Percentiles rank a stretch among this genome's conserved stretches.
These are phyloP conservation scores for Verruconis gallopava DNA, from an alignment of 2,329 filamentous ascomycete genomes.

Conservation along the genomic window DNA sequence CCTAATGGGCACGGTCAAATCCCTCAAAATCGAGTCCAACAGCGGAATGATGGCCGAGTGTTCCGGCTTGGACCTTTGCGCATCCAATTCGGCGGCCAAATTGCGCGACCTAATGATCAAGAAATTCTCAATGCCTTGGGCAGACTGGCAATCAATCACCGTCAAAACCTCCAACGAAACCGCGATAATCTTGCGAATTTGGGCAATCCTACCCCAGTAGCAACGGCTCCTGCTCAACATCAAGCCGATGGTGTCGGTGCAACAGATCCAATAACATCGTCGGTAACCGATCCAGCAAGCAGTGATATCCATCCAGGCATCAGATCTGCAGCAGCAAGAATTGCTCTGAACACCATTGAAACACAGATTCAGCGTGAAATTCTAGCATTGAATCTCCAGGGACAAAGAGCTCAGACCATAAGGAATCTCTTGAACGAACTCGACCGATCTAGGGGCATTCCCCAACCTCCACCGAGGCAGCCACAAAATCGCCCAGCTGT, in stretches of 20 bases:
- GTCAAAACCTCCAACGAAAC: not conserved
- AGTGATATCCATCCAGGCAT: slow-evolving; percentile 6
- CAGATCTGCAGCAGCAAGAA: slow-evolving; percentile 4
- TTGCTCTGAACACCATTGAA: slow-evolving; percentile 5
- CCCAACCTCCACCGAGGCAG: not conserved
- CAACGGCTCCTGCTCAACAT: not conserved
- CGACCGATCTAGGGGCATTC: slow-evolving; percentile 3
- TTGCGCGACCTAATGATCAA: not conserved
- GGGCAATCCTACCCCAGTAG: not conserved
- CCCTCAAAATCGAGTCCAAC: slow-evolving; percentile 2
- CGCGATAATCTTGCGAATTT: not conserved
- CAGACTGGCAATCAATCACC: not conserved
- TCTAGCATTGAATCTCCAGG: not conserved
- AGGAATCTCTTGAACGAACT: slow-evolving; percentile 1
- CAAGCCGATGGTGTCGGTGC: not conserved
- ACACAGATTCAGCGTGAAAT: slow-evolving; percentile 7
- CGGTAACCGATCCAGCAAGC: not conserved
- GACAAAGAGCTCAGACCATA: not conserved
- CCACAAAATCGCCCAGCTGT: not conserved
- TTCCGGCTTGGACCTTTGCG: slow-evolving; percentile 1
- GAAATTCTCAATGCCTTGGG: slow-evolving; percentile 3
- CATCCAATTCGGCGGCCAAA: not conserved
- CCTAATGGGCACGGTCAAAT: not conserved
- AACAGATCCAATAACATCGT: not conserved
- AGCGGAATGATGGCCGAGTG: slow-evolving; percentile 5